Evolutionary conservation across 345 rosid species (phyloP).

Genomic region (Hirschfeldia incana): DNA sequence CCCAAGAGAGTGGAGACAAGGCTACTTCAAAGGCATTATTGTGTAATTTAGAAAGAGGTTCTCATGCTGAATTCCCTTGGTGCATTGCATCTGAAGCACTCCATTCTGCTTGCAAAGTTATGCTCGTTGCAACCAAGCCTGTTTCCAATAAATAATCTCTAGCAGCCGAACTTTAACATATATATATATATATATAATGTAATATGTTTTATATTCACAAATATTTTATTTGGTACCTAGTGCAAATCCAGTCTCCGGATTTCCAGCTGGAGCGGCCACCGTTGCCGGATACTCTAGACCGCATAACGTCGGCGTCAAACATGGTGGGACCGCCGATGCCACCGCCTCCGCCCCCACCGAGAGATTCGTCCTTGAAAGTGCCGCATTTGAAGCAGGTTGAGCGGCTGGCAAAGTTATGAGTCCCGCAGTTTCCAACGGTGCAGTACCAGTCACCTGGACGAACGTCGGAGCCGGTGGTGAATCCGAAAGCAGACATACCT

Average conservation of each 20-base stretch:
- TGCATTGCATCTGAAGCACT: conserved; percentile 87
- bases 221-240: conserved; percentile 46
- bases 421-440: conserved; percentile 71
- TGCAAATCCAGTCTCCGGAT: conserved; percentile 91
- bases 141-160: not conserved
- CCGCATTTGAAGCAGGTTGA: conserved; percentile 93
- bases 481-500: conserved; percentile 61
- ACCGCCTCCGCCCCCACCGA: conserved; percentile 37
- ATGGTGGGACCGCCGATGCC: conserved; percentile 28
- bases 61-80: conserved; percentile 64
- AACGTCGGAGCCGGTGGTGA: conserved; percentile 80
- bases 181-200: not conserved
- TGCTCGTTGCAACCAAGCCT: conserved; percentile 85
- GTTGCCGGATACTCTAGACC: conserved; percentile 53
- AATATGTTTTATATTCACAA: not conserved
- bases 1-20: conserved; percentile 32
- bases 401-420: conserved; percentile 93
- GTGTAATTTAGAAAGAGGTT: conserved; percentile 32
- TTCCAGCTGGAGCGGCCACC: conserved; percentile 78
- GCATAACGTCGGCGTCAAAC: conserved; percentile 49
- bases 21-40: conserved; percentile 21
- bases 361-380: conserved; percentile 62
- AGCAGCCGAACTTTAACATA: not conserved
- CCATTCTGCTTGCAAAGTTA: conserved; percentile 90
- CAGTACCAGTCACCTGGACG: conserved; percentile 99